Percentiles rank a stretch among this genome's conserved stretches.
These are phyloP conservation scores for Pichia kluyveri DNA, from an alignment of 805 yeast genomes.

Conservation along the genomic window DNA sequence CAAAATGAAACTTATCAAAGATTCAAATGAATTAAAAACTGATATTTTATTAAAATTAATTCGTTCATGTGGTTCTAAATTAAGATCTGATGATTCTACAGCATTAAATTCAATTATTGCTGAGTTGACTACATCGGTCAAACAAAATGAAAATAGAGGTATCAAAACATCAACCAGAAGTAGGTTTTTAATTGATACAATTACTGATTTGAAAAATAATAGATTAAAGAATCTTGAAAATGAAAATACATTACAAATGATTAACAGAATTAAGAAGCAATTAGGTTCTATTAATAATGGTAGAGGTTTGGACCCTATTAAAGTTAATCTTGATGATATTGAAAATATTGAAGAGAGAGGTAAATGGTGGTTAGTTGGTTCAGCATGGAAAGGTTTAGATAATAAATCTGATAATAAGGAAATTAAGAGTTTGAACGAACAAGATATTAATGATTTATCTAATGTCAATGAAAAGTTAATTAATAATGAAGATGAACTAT, in stretches of 20 bases:
- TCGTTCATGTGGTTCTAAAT: conserved; percentile 69
- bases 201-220: conserved; percentile 80
- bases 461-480: conserved; percentile 28
- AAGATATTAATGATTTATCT: conserved; percentile 4
- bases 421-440: neutral
- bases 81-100: conserved; percentile 84
- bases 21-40: conserved; percentile 58
- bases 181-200: conserved; percentile 75
- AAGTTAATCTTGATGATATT: conserved; percentile 78
- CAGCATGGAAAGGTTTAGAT: conserved; percentile 80
- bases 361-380: conserved; percentile 99
- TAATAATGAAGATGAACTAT: conserved; percentile 38
- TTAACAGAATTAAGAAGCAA: conserved; percentile 53
- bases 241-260: conserved; percentile 43
- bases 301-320: conserved; percentile 62
- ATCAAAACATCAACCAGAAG: conserved; percentile 49
- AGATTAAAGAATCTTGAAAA: conserved; percentile 48
- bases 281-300: conserved; percentile 42
- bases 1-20: conserved; percentile 27
- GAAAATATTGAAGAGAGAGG: conserved; percentile 70
- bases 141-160: conserved; percentile 27
- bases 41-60: conserved; percentile 69
- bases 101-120: conserved; percentile 74
- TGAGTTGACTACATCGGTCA: conserved; percentile 40
- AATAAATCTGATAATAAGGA: neutral